phyloP scores from a whole-genome alignment of 176 grass and related monocot genomes.

The Miscanthus lutarioriparius region DNA sequence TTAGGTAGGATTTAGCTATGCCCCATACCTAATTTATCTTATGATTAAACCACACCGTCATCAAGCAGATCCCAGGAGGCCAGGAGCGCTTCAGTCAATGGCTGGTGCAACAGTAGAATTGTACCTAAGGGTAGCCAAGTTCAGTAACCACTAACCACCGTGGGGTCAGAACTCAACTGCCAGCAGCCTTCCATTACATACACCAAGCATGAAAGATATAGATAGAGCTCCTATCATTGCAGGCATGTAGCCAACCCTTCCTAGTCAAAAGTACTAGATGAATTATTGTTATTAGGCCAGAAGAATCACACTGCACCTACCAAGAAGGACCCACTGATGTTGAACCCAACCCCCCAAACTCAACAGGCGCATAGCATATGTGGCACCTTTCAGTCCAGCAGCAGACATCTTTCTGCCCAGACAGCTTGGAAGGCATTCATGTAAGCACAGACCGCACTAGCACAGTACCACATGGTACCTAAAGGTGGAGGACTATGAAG shows the following conservation, averaged over 20 bases:
- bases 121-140: constrained; percentile 5
- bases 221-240: constrained; percentile 17
- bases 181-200: not conserved
- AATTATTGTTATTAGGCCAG: constrained; percentile 33
- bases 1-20: not conserved
- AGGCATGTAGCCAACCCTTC: not conserved
- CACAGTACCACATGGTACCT: not conserved
- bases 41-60: no score
- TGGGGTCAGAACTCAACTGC: constrained; percentile 15
- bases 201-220: constrained; percentile 6
- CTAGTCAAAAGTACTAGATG: constrained; percentile 32
- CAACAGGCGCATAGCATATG: constrained; percentile 4
- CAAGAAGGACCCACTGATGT: constrained; percentile 25
- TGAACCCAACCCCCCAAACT: constrained; percentile 38
- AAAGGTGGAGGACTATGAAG: not conserved
- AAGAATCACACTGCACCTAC: constrained; percentile 44
- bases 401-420: not conserved
- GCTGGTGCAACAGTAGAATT: constrained; percentile 20
- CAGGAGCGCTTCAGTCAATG: constrained; percentile 12
- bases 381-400: constrained; percentile 20
- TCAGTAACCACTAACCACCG: not conserved
- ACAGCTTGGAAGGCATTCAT: not conserved
- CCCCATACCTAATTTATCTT: no score
- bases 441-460: not conserved
- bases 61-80: constrained; percentile 19